A percentile compares a stretch with the other conserved stretches of the same genome.
These are phyloP conservation scores for Hanseniaspora lindneri DNA, from an alignment of 805 yeast genomes.

Conservation along the genomic window DNA sequence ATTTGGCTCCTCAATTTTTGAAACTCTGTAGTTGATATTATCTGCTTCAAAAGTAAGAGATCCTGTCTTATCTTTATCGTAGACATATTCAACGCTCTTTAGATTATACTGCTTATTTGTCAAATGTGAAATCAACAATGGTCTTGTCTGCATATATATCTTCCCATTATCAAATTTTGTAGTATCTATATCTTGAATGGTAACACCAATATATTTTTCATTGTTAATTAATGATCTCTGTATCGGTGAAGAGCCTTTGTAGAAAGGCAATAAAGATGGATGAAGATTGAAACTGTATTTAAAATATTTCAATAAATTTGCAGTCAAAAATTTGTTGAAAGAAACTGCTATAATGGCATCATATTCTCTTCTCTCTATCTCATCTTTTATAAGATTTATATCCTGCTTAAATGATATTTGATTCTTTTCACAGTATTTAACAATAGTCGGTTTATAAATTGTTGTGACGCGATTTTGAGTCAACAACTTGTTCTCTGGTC, in stretches of 20 bases:
- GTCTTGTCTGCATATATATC: constrained; percentile 46
- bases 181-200: constrained; percentile 85
- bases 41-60: not conserved
- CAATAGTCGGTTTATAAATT: constrained; percentile 1
- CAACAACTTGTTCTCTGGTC: constrained; percentile 33
- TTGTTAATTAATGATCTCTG: constrained; percentile 63
- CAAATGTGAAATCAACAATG: constrained; percentile 4
- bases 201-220: constrained; percentile 61
- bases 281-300: constrained; percentile 73
- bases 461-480: not conserved
- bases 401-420: constrained; percentile 23
- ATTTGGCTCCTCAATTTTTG: not conserved
- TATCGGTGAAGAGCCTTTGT: constrained; percentile 83
- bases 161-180: constrained; percentile 71
- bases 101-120: not conserved
- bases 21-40: not conserved
- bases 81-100: not conserved
- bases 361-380: constrained; percentile 28
- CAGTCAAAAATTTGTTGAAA: constrained; percentile 73
- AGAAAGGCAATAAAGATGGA: constrained; percentile 74
- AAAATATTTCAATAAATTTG: constrained; percentile 36
- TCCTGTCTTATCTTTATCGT: not conserved
- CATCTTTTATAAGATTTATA: constrained; percentile 16
- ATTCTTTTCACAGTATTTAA: constrained; percentile 4
- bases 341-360: constrained; percentile 83